These are phyloP conservation scores for Gremmenia infestans DNA, from an alignment of 2,329 filamentous ascomycete genomes.

Conservation along the genomic window DNA sequence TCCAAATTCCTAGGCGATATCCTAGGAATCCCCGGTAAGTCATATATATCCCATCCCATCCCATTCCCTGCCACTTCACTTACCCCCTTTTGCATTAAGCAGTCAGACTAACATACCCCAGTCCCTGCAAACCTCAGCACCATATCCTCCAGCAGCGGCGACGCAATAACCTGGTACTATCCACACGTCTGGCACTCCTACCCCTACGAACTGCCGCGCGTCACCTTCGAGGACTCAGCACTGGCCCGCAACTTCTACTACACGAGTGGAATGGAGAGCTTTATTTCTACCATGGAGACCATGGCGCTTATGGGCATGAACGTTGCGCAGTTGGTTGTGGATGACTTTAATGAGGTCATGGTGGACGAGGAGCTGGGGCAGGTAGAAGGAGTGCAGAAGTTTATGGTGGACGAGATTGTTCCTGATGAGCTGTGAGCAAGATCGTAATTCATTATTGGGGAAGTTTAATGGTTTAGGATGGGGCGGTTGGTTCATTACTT, in stretches of 20 bases:
- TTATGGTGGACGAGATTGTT: not conserved
- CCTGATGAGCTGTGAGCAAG: not conserved
- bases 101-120: slow-evolving; percentile 28
- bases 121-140: slow-evolving; percentile 23
- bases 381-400: not conserved
- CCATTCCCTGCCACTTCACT: not conserved
- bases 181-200: slow-evolving; percentile 79
- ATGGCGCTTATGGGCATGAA: slow-evolving; percentile 88
- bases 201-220: slow-evolving; percentile 75
- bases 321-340: slow-evolving; percentile 65
- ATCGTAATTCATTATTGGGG: too few relatives aligned
- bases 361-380: not conserved
- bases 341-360: slow-evolving; percentile 45
- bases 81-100: not conserved
- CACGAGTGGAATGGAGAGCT: slow-evolving; percentile 77
- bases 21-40: slow-evolving; percentile 36
- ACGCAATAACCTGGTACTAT: slow-evolving; percentile 73
- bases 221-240: slow-evolving; percentile 79
- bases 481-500: not conserved
- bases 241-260: slow-evolving; percentile 65
- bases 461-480: too few relatives aligned
- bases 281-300: slow-evolving; percentile 98
- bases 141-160: slow-evolving; percentile 26
- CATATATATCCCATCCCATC: too few relatives aligned
- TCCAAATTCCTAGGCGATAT: slow-evolving; percentile 48